These are phyloP conservation scores for Solanum pennellii DNA, from an alignment of 257 asterid species.

Conservation along the genomic window DNA sequence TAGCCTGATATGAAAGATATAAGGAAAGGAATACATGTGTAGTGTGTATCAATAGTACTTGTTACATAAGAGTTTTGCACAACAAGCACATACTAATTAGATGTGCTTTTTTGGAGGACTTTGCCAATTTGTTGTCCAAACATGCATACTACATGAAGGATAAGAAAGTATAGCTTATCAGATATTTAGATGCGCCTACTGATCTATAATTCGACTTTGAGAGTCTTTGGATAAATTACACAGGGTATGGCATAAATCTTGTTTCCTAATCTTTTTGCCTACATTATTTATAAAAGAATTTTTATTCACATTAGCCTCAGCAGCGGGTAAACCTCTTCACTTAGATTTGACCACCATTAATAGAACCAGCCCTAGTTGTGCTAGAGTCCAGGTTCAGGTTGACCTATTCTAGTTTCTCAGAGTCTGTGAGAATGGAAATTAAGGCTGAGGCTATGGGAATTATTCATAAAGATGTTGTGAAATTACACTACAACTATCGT, in stretches of 20 bases:
- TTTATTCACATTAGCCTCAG: not conserved
- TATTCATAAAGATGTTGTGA: not conserved
- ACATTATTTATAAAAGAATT: not conserved
- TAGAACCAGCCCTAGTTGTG: not conserved
- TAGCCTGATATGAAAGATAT: not conserved
- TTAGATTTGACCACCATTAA: not conserved
- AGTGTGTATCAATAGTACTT: not conserved
- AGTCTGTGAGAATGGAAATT: not conserved
- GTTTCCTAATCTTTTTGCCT: not conserved
- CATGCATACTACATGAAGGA: not conserved
- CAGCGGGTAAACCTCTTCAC: not conserved
- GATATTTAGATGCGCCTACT: not conserved
- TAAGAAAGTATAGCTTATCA: not conserved
- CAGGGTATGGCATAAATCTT: not conserved
- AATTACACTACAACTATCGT: not conserved
- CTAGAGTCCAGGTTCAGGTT: not conserved
- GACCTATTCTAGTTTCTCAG: not conserved
- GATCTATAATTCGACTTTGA: not conserved
- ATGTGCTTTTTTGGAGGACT: not conserved
- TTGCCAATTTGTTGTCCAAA: not conserved
- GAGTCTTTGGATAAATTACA: not conserved
- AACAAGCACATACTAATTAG: not conserved
- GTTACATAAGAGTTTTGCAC: not conserved
- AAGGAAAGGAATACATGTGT: not conserved
- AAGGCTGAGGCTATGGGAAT: not conserved